Conservation (phyloP, 2,329 filamentous ascomycete species). For the Graphilbum sp. region DNA sequence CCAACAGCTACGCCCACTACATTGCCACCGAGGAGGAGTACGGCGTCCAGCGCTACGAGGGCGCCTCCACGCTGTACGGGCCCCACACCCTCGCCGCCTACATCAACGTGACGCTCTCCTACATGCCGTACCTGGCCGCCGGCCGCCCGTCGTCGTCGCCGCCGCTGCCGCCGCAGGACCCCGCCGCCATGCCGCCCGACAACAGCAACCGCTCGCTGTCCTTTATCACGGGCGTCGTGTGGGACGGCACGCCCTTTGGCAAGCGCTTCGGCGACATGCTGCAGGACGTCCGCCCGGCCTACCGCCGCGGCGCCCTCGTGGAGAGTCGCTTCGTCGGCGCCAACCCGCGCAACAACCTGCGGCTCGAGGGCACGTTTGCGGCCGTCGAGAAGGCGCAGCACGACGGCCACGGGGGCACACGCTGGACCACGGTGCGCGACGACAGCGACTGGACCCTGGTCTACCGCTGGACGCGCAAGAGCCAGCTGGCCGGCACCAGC, state of each 20-base stretch:
- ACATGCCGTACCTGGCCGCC: slow-evolving; percentile 49
- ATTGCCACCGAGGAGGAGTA: slow-evolving; percentile 29
- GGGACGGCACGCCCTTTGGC: slow-evolving; percentile 49
- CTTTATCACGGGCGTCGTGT: slow-evolving; percentile 66
- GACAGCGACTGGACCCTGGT: slow-evolving; percentile 76
- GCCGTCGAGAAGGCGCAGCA: slow-evolving; percentile 48
- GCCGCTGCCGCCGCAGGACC: slow-evolving; percentile 18
- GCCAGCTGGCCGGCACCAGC: slow-evolving; percentile 53
- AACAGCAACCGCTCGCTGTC: slow-evolving; percentile 58
- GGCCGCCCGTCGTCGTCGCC: slow-evolving; percentile 12
- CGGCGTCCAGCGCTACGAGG: slow-evolving; percentile 72
- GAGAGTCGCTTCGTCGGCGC: slow-evolving; percentile 64
- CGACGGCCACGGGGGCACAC: neutral
- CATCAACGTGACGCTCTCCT: slow-evolving; percentile 59
- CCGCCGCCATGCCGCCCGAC: slow-evolving; percentile 53
- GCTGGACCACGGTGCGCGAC: slow-evolving; percentile 53
- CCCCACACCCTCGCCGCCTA: slow-evolving; percentile 73
- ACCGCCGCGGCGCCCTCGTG: slow-evolving; percentile 38
- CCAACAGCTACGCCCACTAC: slow-evolving; percentile 61
- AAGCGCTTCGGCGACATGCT: slow-evolving; percentile 55
- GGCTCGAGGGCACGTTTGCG: slow-evolving; percentile 61
- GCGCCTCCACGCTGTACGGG: slow-evolving; percentile 75
- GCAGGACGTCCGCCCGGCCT: slow-evolving; percentile 33
- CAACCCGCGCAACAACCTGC: slow-evolving; percentile 78
- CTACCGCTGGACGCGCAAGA: slow-evolving; percentile 63